phyloP scores from a whole-genome alignment of 768 basidiomycete genomes.

The Paxillus ammoniavirescens region DNA sequence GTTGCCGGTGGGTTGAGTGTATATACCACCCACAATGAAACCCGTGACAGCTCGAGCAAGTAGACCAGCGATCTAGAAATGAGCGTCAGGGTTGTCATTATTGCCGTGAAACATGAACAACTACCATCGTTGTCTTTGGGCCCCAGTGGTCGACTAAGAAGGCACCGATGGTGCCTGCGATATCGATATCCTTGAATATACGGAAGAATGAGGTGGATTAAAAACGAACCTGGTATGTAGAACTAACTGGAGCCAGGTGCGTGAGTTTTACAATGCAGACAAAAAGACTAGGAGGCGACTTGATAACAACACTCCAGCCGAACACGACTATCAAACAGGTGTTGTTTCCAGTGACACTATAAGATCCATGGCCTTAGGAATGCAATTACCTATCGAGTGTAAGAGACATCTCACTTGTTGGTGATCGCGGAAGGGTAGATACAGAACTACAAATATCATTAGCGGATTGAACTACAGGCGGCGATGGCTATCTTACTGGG shows the following conservation, averaged over 20 bases:
- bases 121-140: conserved; percentile 73
- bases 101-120: background rate
- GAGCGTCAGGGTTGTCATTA: background rate
- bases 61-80: conserved; percentile 60
- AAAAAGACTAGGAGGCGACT: conserved; percentile 43
- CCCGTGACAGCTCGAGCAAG: conserved; percentile 69
- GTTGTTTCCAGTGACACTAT: conserved; percentile 56
- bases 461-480: background rate
- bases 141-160: conserved; percentile 75
- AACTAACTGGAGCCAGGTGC: conserved; percentile 41
- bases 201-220: background rate
- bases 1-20: conserved; percentile 56
- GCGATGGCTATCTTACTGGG: conserved; percentile 47
- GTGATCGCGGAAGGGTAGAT: conserved; percentile 80
- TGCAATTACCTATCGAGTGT: background rate
- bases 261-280: conserved; percentile 5
- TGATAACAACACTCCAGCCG: conserved; percentile 85
- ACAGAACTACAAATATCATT: conserved; percentile 52
- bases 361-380: background rate
- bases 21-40: conserved; percentile 88
- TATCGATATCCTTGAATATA: conserved; percentile 2
- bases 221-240: conserved; percentile 53
- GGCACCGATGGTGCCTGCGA: conserved; percentile 60
- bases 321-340: conserved; percentile 59
- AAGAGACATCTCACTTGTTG: conserved; percentile 44